Evolutionary conservation across 2,329 filamentous ascomycete species (phyloP).

Genomic region (Arthrobotrys megalospora): DNA sequence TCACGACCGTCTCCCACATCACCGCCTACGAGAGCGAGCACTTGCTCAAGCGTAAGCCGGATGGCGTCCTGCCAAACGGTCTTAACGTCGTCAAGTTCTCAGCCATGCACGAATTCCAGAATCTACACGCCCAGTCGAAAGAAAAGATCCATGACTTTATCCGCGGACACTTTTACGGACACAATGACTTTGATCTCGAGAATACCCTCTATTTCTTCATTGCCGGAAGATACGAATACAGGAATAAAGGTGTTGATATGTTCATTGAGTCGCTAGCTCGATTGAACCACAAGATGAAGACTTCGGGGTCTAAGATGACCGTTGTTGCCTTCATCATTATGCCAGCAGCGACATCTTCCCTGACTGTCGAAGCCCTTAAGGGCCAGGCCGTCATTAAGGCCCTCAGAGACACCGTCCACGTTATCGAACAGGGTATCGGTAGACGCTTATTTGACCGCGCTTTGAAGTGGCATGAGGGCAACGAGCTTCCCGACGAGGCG

Average conservation of each 20-base stretch:
- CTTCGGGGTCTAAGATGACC: constrained; percentile 86
- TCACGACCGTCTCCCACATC: constrained; percentile 98
- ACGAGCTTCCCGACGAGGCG: constrained; percentile 94
- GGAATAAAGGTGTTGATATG: constrained; percentile 99
- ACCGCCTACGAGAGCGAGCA: constrained; percentile 99
- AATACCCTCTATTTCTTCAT: constrained; percentile 99
- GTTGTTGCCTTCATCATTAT: constrained; percentile 99
- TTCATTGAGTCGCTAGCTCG: constrained; percentile 97
- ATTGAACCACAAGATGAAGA: constrained; percentile 92
- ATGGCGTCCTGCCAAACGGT: constrained; percentile 95
- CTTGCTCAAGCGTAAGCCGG: constrained; percentile 95
- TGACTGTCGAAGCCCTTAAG: constrained; percentile 95
- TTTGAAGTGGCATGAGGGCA: constrained; percentile 94
- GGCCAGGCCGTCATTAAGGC: constrained; percentile 98
- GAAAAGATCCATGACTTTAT: constrained; percentile 99
- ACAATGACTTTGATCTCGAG: constrained; percentile 96
- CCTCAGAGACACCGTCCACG: constrained; percentile 89
- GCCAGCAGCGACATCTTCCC: constrained; percentile 94
- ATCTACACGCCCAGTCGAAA: constrained; percentile 95
- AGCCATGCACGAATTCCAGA: constrained; percentile 98
- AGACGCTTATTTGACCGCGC: constrained; percentile 95
- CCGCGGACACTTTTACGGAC: constrained; percentile 96
- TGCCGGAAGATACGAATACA: constrained; percentile 94
- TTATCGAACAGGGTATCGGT: constrained; percentile 92
- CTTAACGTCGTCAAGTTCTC: constrained; percentile 99